Evolutionary conservation across 176 grass and related monocot genomes (phyloP).

Genomic region (Panicum miliaceum): DNA sequence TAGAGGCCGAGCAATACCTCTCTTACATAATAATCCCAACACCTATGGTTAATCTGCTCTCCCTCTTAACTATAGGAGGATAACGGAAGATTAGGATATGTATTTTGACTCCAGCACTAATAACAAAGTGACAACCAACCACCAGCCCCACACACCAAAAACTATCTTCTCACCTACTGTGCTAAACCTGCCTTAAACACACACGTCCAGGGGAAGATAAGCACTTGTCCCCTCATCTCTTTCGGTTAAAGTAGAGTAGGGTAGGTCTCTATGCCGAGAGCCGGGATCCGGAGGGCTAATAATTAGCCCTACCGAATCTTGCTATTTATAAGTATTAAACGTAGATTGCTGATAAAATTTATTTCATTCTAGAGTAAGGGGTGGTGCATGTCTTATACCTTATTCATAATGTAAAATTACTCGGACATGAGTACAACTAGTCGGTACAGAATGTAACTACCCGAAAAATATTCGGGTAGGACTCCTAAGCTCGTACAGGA

Average conservation of each 20-base stretch:
- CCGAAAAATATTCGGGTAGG: too few relatives aligned
- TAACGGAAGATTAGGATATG: background rate
- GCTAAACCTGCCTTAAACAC: background rate
- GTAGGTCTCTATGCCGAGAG: background rate
- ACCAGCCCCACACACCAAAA: background rate
- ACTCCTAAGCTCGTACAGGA: too few relatives aligned
- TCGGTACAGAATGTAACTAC: too few relatives aligned
- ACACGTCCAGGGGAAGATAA: conserved; percentile 13
- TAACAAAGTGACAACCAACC: background rate
- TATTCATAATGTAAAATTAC: too few relatives aligned
- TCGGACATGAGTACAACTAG: too few relatives aligned
- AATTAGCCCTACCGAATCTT: too few relatives aligned
- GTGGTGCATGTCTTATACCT: too few relatives aligned
- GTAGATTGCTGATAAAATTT: too few relatives aligned
- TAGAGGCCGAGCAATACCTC: background rate
- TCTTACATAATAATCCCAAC: background rate
- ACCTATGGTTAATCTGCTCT: background rate
- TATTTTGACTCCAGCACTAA: background rate
- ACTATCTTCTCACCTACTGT: background rate
- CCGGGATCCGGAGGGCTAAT: background rate
- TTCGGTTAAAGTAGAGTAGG: conserved; percentile 1
- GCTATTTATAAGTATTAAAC: too few relatives aligned
- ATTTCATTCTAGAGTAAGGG: too few relatives aligned
- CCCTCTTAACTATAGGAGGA: background rate
- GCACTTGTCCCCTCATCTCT: conserved; percentile 3